A percentile compares a stretch with the other conserved stretches of the same genome.
phyloP scores from a whole-genome alignment of 345 rosid genomes.

The Euphorbia pulcherrima region DNA sequence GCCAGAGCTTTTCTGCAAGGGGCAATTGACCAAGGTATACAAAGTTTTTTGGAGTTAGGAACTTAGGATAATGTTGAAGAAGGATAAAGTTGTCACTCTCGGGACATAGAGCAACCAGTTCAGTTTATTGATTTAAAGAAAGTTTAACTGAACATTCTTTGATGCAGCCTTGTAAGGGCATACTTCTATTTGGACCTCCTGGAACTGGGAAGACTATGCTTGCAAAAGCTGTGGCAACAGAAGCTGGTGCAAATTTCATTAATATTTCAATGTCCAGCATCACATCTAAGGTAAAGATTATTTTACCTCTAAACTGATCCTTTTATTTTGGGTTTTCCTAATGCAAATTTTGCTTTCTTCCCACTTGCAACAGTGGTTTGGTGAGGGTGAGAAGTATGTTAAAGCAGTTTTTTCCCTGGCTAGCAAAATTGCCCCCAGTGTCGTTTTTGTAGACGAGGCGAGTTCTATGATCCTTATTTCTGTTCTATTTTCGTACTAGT shows the following conservation, averaged over 20 bases:
- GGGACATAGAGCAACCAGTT: neutral
- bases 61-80: constrained; percentile 5
- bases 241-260: constrained; percentile 93
- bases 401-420: constrained; percentile 91
- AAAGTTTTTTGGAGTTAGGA: neutral
- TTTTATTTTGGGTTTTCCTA: constrained; percentile 1
- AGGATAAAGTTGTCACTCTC: too few species aligned
- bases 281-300: constrained; percentile 66
- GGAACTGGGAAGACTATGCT: constrained; percentile 98
- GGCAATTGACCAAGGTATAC: constrained; percentile 73
- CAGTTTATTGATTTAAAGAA: neutral
- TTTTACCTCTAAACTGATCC: constrained; percentile 4
- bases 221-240: constrained; percentile 98
- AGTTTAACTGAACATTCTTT: too few species aligned
- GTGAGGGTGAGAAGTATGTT: constrained; percentile 90
- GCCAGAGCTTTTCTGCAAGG: constrained; percentile 89
- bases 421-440: constrained; percentile 82
- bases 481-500: neutral
- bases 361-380: constrained; percentile 86
- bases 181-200: constrained; percentile 89
- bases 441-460: constrained; percentile 93
- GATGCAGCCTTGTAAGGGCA: constrained; percentile 85
- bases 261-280: constrained; percentile 90
- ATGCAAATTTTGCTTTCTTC: constrained; percentile 11
- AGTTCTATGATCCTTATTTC: constrained; percentile 13